These are phyloP conservation scores for Cutaneotrichosporon sp. DNA, from an alignment of 1,284 basidiomycete species.

Conservation along the genomic window DNA sequence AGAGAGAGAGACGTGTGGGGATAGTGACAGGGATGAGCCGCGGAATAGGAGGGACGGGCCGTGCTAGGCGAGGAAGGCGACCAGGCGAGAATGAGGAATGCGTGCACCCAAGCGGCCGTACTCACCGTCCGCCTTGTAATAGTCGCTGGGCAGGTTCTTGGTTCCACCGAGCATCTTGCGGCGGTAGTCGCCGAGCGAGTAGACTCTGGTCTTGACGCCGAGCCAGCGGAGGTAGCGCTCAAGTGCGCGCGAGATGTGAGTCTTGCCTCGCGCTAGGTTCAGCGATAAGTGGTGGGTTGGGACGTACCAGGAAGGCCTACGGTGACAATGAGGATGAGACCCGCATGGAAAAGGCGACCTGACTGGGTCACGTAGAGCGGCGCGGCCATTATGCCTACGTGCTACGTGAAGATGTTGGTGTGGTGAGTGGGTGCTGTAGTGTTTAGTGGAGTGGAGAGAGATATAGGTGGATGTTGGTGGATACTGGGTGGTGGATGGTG, in stretches of 20 bases:
- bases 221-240: slow-evolving; percentile 97
- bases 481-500: background rate
- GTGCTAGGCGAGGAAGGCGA: background rate
- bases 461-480: background rate
- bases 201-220: slow-evolving; percentile 91
- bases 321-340: slow-evolving; percentile 87
- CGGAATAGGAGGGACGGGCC: no score
- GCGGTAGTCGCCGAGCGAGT: slow-evolving; percentile 92
- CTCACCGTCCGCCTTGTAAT: slow-evolving; percentile 74
- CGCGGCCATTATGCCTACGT: slow-evolving; percentile 66
- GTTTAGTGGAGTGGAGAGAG: background rate
- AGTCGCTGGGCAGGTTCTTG: slow-evolving; percentile 82
- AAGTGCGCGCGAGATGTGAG: slow-evolving; percentile 90
- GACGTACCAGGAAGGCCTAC: slow-evolving; percentile 74
- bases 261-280: slow-evolving; percentile 76
- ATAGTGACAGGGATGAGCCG: no score
- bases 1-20: background rate
- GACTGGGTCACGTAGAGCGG: slow-evolving; percentile 75
- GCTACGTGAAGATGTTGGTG: background rate
- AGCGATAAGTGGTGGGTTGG: background rate
- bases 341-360: slow-evolving; percentile 82
- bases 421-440: background rate
- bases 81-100: background rate
- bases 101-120: slow-evolving; percentile 12
- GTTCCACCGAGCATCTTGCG: slow-evolving; percentile 85